Evolutionary conservation across 805 yeast species (phyloP).

Genomic region (Saccharomycopsis sp.): DNA sequence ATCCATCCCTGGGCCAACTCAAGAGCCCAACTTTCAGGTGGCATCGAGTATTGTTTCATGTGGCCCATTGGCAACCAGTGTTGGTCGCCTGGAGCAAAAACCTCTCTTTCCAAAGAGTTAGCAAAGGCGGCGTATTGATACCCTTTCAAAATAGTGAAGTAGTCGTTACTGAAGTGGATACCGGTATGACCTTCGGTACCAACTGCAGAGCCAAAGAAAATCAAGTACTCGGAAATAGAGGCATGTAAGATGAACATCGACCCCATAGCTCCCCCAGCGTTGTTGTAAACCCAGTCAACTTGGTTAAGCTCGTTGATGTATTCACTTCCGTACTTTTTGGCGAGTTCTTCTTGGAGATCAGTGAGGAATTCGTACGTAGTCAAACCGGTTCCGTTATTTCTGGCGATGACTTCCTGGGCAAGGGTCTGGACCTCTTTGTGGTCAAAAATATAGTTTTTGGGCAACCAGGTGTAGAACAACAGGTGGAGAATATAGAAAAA

Average conservation of each 20-base stretch:
- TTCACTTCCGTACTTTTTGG: slow-evolving; percentile 63
- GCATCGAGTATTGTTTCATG: slow-evolving; percentile 83
- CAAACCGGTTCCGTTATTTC: slow-evolving; percentile 41
- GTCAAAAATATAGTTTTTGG: slow-evolving; percentile 66
- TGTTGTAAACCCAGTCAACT: slow-evolving; percentile 93
- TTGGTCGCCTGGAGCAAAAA: slow-evolving; percentile 81
- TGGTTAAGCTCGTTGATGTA: slow-evolving; percentile 62
- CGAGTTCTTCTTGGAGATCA: slow-evolving; percentile 52
- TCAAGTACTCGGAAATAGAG: slow-evolving; percentile 85
- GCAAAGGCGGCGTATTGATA: slow-evolving; percentile 68
- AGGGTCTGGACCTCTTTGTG: slow-evolving; percentile 50
- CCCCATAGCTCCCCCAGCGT: slow-evolving; percentile 99
- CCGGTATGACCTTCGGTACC: slow-evolving; percentile 98
- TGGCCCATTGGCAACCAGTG: slow-evolving; percentile 72
- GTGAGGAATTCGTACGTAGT: slow-evolving; percentile 51
- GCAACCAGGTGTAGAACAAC: slow-evolving; percentile 59
- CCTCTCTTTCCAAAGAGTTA: slow-evolving; percentile 53
- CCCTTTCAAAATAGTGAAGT: slow-evolving; percentile 84
- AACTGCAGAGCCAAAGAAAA: slow-evolving; percentile 85
- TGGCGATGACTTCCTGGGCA: slow-evolving; percentile 46
- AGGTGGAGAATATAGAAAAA: slow-evolving; percentile 33
- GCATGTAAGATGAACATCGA: slow-evolving; percentile 94
- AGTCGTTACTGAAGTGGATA: slow-evolving; percentile 94
- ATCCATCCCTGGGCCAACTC: slow-evolving; percentile 99
- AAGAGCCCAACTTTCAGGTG: slow-evolving; percentile 74